These are phyloP conservation scores for Fusarium heterosporum DNA, from an alignment of 2,329 filamentous ascomycete genomes.

Conservation along the genomic window DNA sequence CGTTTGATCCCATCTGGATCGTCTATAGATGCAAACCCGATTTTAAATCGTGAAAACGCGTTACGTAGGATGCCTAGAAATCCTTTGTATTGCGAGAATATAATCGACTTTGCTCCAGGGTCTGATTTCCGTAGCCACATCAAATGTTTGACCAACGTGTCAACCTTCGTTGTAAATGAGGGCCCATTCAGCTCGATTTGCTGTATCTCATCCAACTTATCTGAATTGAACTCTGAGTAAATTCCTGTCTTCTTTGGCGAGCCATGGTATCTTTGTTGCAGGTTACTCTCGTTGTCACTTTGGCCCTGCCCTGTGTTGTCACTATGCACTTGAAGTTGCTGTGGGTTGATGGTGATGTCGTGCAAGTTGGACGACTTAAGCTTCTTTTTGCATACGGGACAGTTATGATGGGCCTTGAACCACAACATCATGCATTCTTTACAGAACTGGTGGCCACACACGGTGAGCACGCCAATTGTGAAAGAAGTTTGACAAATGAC, in stretches of 20 bases:
- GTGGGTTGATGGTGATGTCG: constrained; percentile 85
- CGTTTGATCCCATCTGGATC: constrained; percentile 74
- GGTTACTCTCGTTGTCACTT: constrained; percentile 14
- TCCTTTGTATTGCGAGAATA: constrained; percentile 90
- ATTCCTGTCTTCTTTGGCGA: constrained; percentile 63
- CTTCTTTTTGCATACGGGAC: constrained; percentile 83
- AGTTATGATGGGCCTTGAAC: constrained; percentile 79
- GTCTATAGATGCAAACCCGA: constrained; percentile 79
- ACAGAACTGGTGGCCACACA: constrained; percentile 93
- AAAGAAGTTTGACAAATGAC: constrained; percentile 87
- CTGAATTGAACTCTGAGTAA: constrained; percentile 80
- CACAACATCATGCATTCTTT: constrained; percentile 86
- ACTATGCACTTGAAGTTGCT: constrained; percentile 74
- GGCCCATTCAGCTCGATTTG: constrained; percentile 77
- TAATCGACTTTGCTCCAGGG: constrained; percentile 87
- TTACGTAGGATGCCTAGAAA: constrained; percentile 80
- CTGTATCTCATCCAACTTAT: constrained; percentile 82
- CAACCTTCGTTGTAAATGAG: constrained; percentile 91
- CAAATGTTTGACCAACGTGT: constrained; percentile 83
- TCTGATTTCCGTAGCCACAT: constrained; percentile 87
- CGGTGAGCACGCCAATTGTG: constrained; percentile 81
- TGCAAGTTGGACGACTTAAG: constrained; percentile 78
- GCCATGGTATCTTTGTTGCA: constrained; percentile 32
- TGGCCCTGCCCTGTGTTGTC: constrained; percentile 30
- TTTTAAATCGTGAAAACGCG: constrained; percentile 78